These are phyloP conservation scores for Neofusicoccum sp. DNA, from an alignment of 2,329 filamentous ascomycete species.

Conservation along the genomic window DNA sequence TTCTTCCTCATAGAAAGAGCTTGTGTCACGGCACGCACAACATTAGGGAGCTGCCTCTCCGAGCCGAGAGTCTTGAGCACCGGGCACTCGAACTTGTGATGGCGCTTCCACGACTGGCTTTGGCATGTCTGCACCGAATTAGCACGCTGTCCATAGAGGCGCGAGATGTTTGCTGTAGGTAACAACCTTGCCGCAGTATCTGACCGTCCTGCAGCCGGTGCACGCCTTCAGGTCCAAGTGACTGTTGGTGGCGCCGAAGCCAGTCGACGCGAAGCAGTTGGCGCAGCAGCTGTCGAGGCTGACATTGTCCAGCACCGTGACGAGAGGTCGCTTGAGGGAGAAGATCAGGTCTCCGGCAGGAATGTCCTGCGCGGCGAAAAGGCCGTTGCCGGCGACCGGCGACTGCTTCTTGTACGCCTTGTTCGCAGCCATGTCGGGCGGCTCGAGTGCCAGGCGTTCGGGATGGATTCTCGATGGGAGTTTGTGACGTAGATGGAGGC, in stretches of 20 bases:
- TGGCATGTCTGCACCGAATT: constrained; percentile 53
- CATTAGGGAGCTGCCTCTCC: constrained; percentile 50
- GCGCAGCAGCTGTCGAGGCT: constrained; percentile 56
- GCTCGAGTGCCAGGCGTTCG: not conserved
- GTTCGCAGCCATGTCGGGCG: constrained; percentile 3
- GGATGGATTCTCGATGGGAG: not conserved
- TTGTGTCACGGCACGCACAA: constrained; percentile 56
- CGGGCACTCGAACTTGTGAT: constrained; percentile 61
- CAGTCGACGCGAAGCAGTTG: constrained; percentile 51
- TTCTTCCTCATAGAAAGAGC: constrained; percentile 49
- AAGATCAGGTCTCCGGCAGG: constrained; percentile 50
- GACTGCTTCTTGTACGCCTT: constrained; percentile 23
- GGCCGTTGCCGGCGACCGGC: constrained; percentile 46
- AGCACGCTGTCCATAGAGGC: not conserved
- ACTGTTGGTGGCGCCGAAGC: constrained; percentile 18
- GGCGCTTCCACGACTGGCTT: constrained; percentile 56
- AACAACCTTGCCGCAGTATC: constrained; percentile 60
- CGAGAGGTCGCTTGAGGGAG: constrained; percentile 50
- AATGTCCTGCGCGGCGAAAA: constrained; percentile 54
- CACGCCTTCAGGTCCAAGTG: constrained; percentile 51
- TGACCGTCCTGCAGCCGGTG: constrained; percentile 56
- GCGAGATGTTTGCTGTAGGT: not conserved
- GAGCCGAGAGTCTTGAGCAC: constrained; percentile 21
- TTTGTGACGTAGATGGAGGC: not conserved
- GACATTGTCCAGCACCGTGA: constrained; percentile 53